Conservation (phyloP, 352 stramenopile species). For the Phytophthora ohioensis region DNA sequence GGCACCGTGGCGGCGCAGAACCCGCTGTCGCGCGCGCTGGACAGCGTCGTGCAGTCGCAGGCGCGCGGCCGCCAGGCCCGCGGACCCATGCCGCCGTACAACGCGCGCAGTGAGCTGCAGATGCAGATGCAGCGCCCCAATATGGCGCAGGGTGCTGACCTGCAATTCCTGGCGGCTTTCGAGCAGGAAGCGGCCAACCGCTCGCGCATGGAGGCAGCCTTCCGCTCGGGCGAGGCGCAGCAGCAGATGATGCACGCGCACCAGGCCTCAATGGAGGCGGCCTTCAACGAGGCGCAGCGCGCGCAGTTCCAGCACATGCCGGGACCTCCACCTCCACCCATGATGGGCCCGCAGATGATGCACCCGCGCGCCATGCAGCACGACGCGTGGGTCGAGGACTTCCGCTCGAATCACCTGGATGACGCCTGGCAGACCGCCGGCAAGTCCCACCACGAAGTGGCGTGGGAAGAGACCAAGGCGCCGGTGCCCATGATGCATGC, state of each 20-base stretch:
- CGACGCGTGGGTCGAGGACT: constrained; percentile 76
- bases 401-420: constrained; percentile 66
- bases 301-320: constrained; percentile 61
- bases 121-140: constrained; percentile 83
- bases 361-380: constrained; percentile 45
- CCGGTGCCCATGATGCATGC: constrained; percentile 44
- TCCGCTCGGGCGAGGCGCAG: constrained; percentile 50
- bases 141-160: constrained; percentile 55
- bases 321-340: constrained; percentile 35
- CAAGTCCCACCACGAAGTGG: constrained; percentile 70
- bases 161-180: constrained; percentile 66
- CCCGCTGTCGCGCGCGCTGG: constrained; percentile 80
- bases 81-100: constrained; percentile 44
- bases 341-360: constrained; percentile 42
- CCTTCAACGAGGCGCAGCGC: constrained; percentile 61
- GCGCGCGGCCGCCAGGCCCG: constrained; percentile 42
- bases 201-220: constrained; percentile 75
- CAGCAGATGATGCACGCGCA: constrained; percentile 58
- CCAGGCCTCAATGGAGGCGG: constrained; percentile 69
- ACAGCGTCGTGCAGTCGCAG: constrained; percentile 79
- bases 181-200: constrained; percentile 74
- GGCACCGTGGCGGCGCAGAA: constrained; percentile 88
- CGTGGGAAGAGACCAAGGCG: constrained; percentile 68
- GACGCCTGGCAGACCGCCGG: constrained; percentile 67
- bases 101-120: constrained; percentile 53